phyloP scores from a whole-genome alignment of 192 early-diverging fungal genomes.

The Backusella mclennaniae region DNA sequence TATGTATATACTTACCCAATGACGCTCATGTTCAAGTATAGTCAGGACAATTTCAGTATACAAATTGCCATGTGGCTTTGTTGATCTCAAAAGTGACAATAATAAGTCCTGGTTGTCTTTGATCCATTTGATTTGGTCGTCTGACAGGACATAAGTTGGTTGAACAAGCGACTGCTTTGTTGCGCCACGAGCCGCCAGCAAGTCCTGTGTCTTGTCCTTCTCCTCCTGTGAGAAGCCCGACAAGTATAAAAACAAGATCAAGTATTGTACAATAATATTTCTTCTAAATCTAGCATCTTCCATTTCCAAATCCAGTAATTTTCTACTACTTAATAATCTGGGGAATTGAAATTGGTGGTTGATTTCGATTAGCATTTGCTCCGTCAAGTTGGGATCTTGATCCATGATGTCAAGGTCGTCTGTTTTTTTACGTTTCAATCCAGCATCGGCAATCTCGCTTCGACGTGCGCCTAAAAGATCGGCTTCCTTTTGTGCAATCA shows the following conservation, averaged over 20 bases:
- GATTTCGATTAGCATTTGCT: conserved; percentile 24
- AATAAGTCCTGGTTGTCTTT: conserved; percentile 45
- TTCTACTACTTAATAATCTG: conserved; percentile 70
- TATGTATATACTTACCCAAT: conserved; percentile 56
- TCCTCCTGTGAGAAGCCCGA: conserved; percentile 48
- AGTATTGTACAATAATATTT: conserved; percentile 81
- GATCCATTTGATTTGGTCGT: conserved; percentile 52
- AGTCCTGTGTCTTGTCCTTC: conserved; percentile 44
- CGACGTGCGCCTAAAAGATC: neutral
- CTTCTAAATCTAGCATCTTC: conserved; percentile 80
- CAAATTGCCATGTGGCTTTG: conserved; percentile 54
- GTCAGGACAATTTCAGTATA: conserved; percentile 67
- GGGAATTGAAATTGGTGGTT: conserved; percentile 64
- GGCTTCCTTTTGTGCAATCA: neutral
- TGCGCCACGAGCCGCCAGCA: conserved; percentile 54
- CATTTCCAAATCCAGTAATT: conserved; percentile 75
- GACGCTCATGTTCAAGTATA: conserved; percentile 69
- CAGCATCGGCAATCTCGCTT: neutral
- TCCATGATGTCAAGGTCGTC: neutral
- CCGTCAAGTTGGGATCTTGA: neutral
- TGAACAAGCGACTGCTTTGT: conserved; percentile 44
- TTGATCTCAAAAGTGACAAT: conserved; percentile 48
- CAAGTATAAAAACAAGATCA: conserved; percentile 85
- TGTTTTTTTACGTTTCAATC: neutral
- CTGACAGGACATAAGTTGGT: conserved; percentile 9